Percentiles rank a stretch among this genome's conserved stretches.
phyloP scores from a whole-genome alignment of 108 stramenopile species.

The Skeletonema marinoi region DNA sequence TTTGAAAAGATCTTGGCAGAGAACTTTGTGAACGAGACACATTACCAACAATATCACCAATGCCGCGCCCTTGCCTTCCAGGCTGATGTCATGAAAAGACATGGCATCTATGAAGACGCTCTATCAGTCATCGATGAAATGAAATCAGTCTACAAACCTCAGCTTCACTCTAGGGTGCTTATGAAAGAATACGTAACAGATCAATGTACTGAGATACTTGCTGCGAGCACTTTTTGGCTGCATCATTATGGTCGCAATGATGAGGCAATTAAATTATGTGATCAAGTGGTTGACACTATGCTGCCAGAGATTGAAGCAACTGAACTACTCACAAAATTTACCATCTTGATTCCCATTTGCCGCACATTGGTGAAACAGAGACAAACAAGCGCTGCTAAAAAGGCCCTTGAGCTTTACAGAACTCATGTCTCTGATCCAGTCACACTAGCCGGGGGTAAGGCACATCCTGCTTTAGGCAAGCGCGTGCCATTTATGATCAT shows the following conservation, averaged over 20 bases:
- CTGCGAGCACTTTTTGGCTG: not conserved
- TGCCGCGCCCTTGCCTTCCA: too few species aligned
- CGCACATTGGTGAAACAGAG: not conserved
- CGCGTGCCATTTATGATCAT: not conserved
- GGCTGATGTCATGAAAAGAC: too few species aligned
- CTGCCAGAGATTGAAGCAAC: conserved; percentile 4
- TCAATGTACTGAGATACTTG: not conserved
- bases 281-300: not conserved
- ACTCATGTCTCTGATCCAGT: not conserved
- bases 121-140: not conserved
- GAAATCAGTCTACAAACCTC: not conserved
- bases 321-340: not conserved
- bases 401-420: not conserved
- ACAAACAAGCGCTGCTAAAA: not conserved
- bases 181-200: not conserved
- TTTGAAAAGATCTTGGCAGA: not conserved
- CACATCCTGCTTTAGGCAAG: not conserved
- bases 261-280: not conserved
- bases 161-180: not conserved
- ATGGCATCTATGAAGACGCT: too few species aligned
- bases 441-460: not conserved
- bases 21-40: too few species aligned
- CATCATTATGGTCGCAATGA: not conserved
- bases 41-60: too few species aligned
- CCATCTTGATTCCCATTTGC: not conserved